Evolutionary conservation across 352 stramenopile species (phyloP).

Genomic region (Phytophthora sp.): DNA sequence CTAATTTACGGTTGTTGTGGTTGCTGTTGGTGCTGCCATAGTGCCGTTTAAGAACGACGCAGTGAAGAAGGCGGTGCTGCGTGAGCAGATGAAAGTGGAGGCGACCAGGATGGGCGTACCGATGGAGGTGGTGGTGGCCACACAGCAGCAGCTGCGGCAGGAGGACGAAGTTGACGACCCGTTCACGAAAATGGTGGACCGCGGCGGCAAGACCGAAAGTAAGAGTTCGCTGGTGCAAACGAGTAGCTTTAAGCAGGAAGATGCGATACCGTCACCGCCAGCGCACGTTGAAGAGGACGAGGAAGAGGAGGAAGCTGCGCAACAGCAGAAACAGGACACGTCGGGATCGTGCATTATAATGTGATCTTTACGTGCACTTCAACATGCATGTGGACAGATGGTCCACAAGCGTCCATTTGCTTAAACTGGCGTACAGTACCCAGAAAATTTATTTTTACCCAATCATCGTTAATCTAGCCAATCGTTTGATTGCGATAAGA

Average conservation of each 20-base stretch:
- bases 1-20: conserved; percentile 6
- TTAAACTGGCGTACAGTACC: conserved; percentile 16
- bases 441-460: conserved; percentile 29
- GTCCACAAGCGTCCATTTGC: conserved; percentile 14
- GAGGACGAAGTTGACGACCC: conserved; percentile 42
- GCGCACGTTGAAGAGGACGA: conserved; percentile 15
- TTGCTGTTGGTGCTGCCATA: conserved; percentile 39
- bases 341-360: conserved; percentile 32
- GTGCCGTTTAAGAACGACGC: conserved; percentile 86
- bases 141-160: conserved; percentile 48
- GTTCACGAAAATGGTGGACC: conserved; percentile 34
- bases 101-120: conserved; percentile 73
- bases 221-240: not conserved
- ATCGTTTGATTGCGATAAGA: conserved; percentile 35
- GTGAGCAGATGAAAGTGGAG: conserved; percentile 78
- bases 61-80: conserved; percentile 79
- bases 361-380: conserved; percentile 23
- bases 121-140: conserved; percentile 54
- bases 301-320: conserved; percentile 1
- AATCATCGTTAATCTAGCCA: conserved; percentile 25
- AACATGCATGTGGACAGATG: conserved; percentile 17
- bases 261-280: not conserved
- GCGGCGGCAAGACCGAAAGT: not conserved
- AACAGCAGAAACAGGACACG: conserved; percentile 8
- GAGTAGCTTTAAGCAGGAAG: conserved; percentile 11